Evolutionary conservation across 2,329 filamentous ascomycete genomes (phyloP).

Genomic region (Sclerotinia trifoliorum): DNA sequence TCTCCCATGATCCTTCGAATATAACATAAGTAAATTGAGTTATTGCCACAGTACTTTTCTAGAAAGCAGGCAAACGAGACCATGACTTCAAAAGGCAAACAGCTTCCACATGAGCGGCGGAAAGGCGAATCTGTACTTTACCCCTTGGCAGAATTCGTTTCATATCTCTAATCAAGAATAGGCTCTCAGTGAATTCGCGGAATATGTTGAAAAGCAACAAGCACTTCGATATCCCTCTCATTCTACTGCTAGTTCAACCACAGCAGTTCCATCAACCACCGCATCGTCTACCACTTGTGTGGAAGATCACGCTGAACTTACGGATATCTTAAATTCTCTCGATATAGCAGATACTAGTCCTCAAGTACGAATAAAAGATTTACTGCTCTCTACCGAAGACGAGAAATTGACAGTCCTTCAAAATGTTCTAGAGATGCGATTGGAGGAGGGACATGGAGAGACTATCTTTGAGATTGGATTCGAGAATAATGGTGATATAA

Average conservation of each 20-base stretch:
- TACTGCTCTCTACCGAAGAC: conserved; percentile 66
- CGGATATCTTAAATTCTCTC: conserved; percentile 74
- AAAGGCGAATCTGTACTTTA: conserved; percentile 77
- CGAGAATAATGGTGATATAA: conserved; percentile 83
- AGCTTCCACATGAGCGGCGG: conserved; percentile 73
- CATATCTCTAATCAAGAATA: conserved; percentile 32
- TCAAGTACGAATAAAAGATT: conserved; percentile 68
- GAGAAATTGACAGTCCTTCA: conserved; percentile 62
- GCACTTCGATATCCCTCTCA: conserved; percentile 59
- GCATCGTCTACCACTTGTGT: conserved; percentile 28
- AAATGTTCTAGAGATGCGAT: conserved; percentile 62
- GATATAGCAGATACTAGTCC: conserved; percentile 69
- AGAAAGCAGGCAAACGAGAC: background rate
- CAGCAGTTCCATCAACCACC: conserved; percentile 23
- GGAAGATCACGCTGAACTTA: conserved; percentile 79
- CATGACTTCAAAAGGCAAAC: conserved; percentile 54
- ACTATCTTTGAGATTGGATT: conserved; percentile 88
- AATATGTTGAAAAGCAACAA: conserved; percentile 96
- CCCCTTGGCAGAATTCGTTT: background rate
- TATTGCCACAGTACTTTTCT: background rate
- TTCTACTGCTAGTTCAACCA: conserved; percentile 24
- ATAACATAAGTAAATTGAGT: conserved; percentile 17
- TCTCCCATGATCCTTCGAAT: conserved; percentile 29
- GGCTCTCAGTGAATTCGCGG: conserved; percentile 93
- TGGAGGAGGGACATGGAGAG: conserved; percentile 85